Evolutionary conservation across 495 filamentous ascomycete genomes (phyloP).

Genomic region (Penicillium fimorum): DNA sequence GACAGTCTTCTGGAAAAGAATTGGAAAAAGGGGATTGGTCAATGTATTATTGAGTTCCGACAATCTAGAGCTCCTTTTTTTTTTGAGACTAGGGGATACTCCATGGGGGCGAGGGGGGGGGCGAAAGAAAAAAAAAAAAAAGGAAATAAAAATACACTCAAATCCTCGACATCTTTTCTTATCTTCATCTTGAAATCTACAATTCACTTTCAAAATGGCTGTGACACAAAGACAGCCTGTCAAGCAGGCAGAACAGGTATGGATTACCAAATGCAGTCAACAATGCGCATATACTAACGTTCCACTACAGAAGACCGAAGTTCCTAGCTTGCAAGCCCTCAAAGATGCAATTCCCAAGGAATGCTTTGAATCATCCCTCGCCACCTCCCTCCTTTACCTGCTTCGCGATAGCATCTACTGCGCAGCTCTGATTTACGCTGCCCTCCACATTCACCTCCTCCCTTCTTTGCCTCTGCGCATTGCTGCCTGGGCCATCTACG

Average conservation of each 20-base stretch:
- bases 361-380: slow-evolving; percentile 28
- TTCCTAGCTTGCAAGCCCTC: slow-evolving; percentile 7
- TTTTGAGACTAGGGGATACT: slow-evolving; percentile 5
- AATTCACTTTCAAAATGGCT: not conserved
- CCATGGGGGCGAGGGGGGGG: slow-evolving; percentile 7
- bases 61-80: slow-evolving; percentile 7
- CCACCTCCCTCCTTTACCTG: slow-evolving; percentile 20
- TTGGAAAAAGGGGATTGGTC: slow-evolving; percentile 8
- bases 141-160: not conserved
- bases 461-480: slow-evolving; percentile 21
- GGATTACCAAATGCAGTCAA: not conserved
- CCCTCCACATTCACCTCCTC: slow-evolving; percentile 26
- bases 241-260: slow-evolving; percentile 5
- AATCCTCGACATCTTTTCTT: not conserved
- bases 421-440: slow-evolving; percentile 21
- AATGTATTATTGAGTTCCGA: not conserved
- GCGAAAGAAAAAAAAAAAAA: not conserved
- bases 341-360: slow-evolving; percentile 24
- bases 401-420: slow-evolving; percentile 21
- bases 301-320: not conserved
- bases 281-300: not conserved
- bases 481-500: slow-evolving; percentile 23
- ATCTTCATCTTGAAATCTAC: not conserved
- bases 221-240: slow-evolving; percentile 7
- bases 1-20: slow-evolving; percentile 13